These are phyloP conservation scores for Carallia pectinifolia DNA, from an alignment of 345 rosid genomes.

Conservation along the genomic window DNA sequence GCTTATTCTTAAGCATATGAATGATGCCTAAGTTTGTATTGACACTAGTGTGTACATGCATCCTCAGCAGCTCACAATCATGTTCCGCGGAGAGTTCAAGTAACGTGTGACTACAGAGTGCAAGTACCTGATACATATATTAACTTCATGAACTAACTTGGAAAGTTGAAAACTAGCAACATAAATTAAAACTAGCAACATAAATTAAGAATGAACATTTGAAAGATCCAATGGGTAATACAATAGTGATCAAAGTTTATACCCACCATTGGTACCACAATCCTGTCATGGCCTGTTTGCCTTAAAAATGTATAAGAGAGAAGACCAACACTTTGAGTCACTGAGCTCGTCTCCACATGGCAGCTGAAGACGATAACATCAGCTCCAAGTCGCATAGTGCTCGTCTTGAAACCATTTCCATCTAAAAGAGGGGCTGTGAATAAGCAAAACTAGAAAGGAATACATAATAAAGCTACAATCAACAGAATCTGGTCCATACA, in stretches of 20 bases:
- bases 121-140: too few species aligned
- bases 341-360: conserved; percentile 56
- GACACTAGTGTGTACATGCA: too few species aligned
- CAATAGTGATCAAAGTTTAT: conserved; percentile 1
- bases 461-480: too few species aligned
- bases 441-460: conserved; percentile 14
- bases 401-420: conserved; percentile 98
- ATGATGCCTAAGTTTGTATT: too few species aligned
- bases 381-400: conserved; percentile 96
- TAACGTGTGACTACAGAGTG: too few species aligned
- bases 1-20: too few species aligned
- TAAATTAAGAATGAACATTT: too few species aligned
- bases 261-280: conserved; percentile 94
- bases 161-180: not conserved
- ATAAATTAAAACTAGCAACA: not conserved
- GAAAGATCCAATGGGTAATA: too few species aligned
- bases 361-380: conserved; percentile 93
- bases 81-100: too few species aligned
- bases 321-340: conserved; percentile 82
- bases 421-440: conserved; percentile 40
- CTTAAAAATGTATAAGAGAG: conserved; percentile 85
- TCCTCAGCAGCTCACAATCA: too few species aligned
- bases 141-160: too few species aligned
- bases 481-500: conserved; percentile 41
- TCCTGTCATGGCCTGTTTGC: conserved; percentile 69